A percentile compares a stretch with the other conserved stretches of the same genome.
These are phyloP conservation scores for Yarrowia deformans DNA, from an alignment of 805 yeast genomes.

Conservation along the genomic window DNA sequence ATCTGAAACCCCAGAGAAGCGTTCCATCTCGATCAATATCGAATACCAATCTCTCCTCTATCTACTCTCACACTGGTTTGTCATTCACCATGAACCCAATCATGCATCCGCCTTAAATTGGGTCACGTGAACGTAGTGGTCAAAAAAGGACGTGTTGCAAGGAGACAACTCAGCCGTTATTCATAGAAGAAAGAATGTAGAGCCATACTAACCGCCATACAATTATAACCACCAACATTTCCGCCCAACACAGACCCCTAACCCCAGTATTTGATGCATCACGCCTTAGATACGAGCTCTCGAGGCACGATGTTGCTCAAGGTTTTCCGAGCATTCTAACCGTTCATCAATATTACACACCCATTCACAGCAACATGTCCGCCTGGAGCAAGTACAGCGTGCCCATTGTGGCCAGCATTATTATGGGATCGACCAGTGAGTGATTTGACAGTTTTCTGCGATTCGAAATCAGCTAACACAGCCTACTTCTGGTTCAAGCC, in stretches of 20 bases:
- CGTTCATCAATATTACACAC: background rate
- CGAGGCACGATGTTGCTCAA: constrained; percentile 16
- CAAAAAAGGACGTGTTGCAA: too few relatives aligned
- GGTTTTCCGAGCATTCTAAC: constrained; percentile 9
- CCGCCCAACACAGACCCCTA: background rate
- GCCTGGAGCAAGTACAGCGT: constrained; percentile 31
- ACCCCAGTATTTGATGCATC: background rate
- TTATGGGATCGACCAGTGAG: constrained; percentile 38
- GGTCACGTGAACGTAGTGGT: background rate
- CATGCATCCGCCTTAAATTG: background rate
- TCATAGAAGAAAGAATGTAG: too few relatives aligned
- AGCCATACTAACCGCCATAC: too few relatives aligned
- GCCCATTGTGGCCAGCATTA: constrained; percentile 25
- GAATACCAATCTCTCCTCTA: too few relatives aligned
- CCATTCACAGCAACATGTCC: constrained; percentile 6
- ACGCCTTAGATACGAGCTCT: background rate
- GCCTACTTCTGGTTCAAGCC: constrained; percentile 40
- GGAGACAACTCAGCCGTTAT: too few relatives aligned
- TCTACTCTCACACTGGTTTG: too few relatives aligned
- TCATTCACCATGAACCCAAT: too few relatives aligned
- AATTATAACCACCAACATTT: too few relatives aligned
- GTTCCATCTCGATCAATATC: too few relatives aligned
- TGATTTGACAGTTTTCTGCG: background rate
- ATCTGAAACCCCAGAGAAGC: too few relatives aligned
- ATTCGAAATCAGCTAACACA: constrained; percentile 13